These are phyloP conservation scores for Halteria grandinella DNA, from an alignment of 73 alveolate genomes.

Conservation along the genomic window DNA sequence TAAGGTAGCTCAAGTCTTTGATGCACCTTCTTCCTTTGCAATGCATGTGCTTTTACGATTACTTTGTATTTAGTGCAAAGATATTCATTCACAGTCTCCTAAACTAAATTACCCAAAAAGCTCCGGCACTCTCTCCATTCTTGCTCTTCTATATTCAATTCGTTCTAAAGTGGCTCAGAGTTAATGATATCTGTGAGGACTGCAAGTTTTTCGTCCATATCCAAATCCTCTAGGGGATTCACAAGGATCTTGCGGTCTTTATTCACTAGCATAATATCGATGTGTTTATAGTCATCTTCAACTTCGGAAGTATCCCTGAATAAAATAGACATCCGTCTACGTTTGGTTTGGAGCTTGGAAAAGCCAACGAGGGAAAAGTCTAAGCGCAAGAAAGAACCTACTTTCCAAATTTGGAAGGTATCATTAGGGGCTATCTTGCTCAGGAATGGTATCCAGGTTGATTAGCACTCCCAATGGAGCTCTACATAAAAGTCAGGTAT, in stretches of 20 bases:
- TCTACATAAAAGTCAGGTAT: constrained; percentile 87
- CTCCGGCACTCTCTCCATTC: constrained; percentile 59
- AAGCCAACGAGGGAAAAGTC: constrained; percentile 86
- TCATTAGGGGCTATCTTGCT: constrained; percentile 86
- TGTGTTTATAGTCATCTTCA: constrained; percentile 53
- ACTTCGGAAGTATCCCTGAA: constrained; percentile 65
- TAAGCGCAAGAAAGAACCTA: constrained; percentile 75
- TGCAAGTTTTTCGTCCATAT: constrained; percentile 84
- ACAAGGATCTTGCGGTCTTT: constrained; percentile 66
- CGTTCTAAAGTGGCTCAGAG: constrained; percentile 82
- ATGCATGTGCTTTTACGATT: constrained; percentile 23
- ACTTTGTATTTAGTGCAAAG: constrained; percentile 72
- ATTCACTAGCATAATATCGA: constrained; percentile 70
- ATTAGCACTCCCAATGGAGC: constrained; percentile 87
- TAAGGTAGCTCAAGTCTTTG: constrained; percentile 19
- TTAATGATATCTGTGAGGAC: constrained; percentile 81
- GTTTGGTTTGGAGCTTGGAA: constrained; percentile 69
- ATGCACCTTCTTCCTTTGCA: constrained; percentile 20
- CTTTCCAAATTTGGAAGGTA: constrained; percentile 83
- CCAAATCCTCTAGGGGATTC: constrained; percentile 86
- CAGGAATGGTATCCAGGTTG: constrained; percentile 80
- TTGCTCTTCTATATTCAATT: constrained; percentile 66
- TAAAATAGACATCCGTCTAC: constrained; percentile 80
- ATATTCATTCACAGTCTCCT: constrained; percentile 53
- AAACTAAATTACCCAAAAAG: constrained; percentile 60